These are phyloP conservation scores for Kwoniella botswanensis DNA, from an alignment of 768 basidiomycete species.

Conservation along the genomic window DNA sequence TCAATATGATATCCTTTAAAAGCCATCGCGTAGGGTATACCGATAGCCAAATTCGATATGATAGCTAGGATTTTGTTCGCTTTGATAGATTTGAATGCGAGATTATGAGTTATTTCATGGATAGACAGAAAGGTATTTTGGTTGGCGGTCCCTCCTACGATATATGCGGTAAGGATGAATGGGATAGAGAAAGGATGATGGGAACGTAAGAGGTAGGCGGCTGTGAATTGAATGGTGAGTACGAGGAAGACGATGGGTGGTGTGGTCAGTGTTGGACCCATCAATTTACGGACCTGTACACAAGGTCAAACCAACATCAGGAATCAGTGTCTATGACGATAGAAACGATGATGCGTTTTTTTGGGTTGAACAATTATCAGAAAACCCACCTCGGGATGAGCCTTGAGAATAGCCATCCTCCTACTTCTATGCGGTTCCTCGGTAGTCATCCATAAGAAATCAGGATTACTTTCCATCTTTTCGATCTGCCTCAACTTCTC, in stretches of 20 bases:
- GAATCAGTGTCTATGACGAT: no score
- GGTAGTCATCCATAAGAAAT: slow-evolving; percentile 96
- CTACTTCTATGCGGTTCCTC: slow-evolving; percentile 95
- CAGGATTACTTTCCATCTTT: slow-evolving; percentile 58
- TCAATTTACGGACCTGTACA: slow-evolving; percentile 83
- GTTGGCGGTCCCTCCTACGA: slow-evolving; percentile 90
- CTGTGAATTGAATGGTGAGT: slow-evolving; percentile 72
- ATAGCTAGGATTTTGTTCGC: slow-evolving; percentile 88
- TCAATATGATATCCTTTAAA: slow-evolving; percentile 98
- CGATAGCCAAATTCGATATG: slow-evolving; percentile 90
- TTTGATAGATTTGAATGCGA: slow-evolving; percentile 81
- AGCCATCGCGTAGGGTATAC: slow-evolving; percentile 89
- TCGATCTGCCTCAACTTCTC: neutral
- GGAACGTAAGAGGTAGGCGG: slow-evolving; percentile 71
- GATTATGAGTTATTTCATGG: slow-evolving; percentile 97
- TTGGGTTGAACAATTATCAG: neutral
- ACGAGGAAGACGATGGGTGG: slow-evolving; percentile 87
- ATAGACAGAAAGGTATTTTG: slow-evolving; percentile 98
- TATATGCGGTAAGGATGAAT: slow-evolving; percentile 80
- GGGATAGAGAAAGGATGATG: slow-evolving; percentile 70
- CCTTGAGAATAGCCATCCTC: slow-evolving; percentile 86
- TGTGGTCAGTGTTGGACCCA: slow-evolving; percentile 92
- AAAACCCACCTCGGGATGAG: slow-evolving; percentile 79
- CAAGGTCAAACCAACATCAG: neutral
- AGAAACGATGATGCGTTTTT: neutral